Conservation (phyloP, 75 land plant genomes). For the Cupressus sempervirens region DNA sequence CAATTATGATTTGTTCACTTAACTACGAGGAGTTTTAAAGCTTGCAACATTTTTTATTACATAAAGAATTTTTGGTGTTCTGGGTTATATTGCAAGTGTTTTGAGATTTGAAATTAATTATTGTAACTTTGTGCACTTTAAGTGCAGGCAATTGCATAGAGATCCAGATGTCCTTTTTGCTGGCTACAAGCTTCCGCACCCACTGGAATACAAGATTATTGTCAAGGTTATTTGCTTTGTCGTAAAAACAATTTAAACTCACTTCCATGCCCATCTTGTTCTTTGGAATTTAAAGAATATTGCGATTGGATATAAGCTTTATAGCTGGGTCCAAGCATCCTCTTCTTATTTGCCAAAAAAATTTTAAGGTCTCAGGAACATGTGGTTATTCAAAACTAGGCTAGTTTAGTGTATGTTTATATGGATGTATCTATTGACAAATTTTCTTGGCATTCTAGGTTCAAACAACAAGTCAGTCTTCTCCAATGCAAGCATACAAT, state of each 20-base stretch:
- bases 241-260: no score
- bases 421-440: no score
- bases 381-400: no score
- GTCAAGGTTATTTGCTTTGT: constrained; percentile 53
- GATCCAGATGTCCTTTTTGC: constrained; percentile 91
- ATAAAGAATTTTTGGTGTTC: not conserved
- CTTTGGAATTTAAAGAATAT: not conserved
- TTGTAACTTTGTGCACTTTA: constrained; percentile 9
- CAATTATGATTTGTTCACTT: no score
- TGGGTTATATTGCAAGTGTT: not conserved
- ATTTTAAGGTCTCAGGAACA: not conserved
- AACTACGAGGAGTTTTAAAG: no score
- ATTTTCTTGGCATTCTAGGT: no score
- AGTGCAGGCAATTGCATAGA: constrained; percentile 80
- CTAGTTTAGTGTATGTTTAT: no score
- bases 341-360: no score
- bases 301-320: not conserved
- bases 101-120: not conserved
- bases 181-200: constrained; percentile 96
- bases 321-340: not conserved
- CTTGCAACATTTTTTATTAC: not conserved
- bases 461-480: no score
- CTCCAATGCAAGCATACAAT: no score
- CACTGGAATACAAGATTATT: constrained; percentile 81
- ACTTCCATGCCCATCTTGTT: not conserved